Conservation (phyloP, 2,329 filamentous ascomycete genomes). For the Curvularia verruculosa region DNA sequence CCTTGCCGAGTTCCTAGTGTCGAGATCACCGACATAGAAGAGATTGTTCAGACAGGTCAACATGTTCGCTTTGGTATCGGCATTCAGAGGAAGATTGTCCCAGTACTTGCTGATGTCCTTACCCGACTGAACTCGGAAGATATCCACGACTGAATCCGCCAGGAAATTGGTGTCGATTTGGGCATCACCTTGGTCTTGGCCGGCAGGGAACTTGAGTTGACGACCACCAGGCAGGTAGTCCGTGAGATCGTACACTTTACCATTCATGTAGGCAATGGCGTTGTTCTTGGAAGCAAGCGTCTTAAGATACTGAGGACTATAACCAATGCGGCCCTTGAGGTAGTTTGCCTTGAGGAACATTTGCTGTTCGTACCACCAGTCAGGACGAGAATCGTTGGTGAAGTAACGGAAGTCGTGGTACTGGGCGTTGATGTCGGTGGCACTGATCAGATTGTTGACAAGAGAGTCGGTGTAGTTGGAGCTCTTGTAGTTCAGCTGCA, state of each 20-base stretch:
- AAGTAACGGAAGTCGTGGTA: constrained; percentile 94
- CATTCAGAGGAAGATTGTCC: constrained; percentile 69
- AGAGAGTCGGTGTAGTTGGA: constrained; percentile 70
- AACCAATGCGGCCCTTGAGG: constrained; percentile 87
- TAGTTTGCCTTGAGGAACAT: constrained; percentile 75
- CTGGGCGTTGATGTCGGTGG: constrained; percentile 71
- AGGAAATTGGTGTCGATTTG: constrained; percentile 74
- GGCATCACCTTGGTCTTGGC: constrained; percentile 54
- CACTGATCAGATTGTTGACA: constrained; percentile 67
- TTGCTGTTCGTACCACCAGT: constrained; percentile 95
- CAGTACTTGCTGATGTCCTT: constrained; percentile 83
- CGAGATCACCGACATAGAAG: constrained; percentile 90
- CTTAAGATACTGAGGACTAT: constrained; percentile 76
- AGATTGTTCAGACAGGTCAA: constrained; percentile 86
- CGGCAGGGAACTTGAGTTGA: constrained; percentile 60
- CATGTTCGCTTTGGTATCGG: constrained; percentile 69
- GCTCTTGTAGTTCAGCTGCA: constrained; percentile 83
- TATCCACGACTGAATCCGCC: constrained; percentile 71
- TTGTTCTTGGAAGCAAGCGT: constrained; percentile 70
- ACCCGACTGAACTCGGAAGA: constrained; percentile 80
- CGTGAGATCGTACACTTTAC: constrained; percentile 86
- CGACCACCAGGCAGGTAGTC: constrained; percentile 80
- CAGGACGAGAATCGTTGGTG: constrained; percentile 79
- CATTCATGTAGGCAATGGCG: constrained; percentile 78
- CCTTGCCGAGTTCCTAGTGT: constrained; percentile 83